phyloP scores from a whole-genome alignment of 2,329 filamentous ascomycete genomes.

The Claviceps monticola region DNA sequence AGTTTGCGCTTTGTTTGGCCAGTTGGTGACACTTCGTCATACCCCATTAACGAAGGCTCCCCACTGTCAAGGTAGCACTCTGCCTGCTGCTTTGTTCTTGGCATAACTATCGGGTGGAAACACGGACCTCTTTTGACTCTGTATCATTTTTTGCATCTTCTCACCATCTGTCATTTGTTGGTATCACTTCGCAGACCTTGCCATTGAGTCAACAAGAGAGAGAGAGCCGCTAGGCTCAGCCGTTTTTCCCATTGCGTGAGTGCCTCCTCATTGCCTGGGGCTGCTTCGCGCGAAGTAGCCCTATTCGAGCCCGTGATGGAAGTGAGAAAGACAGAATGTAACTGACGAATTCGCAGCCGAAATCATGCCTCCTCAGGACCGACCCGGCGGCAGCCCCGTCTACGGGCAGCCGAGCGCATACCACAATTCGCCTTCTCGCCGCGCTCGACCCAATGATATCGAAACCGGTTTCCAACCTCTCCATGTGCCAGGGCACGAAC shows the following conservation, averaged over 20 bases:
- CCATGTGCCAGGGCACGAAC: conserved; percentile 29
- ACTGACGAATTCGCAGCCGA: conserved; percentile 10
- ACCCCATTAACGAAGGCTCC: neutral
- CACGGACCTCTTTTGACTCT: neutral
- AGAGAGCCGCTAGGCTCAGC: neutral
- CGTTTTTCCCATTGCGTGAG: neutral
- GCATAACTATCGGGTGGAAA: neutral
- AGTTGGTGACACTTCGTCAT: conserved; percentile 1
- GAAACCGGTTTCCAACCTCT: conserved; percentile 47
- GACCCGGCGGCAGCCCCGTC: conserved; percentile 49
- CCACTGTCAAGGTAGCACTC: neutral
- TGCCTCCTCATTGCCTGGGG: neutral
- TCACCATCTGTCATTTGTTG: neutral
- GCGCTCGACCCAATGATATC: conserved; percentile 51
- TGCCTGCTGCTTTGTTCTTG: neutral
- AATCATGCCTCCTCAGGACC: conserved; percentile 48
- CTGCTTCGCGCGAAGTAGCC: too few species aligned
- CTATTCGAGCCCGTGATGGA: neutral
- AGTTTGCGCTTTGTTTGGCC: neutral
- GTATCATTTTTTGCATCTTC: neutral
- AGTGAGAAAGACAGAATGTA: neutral
- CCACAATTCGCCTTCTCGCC: conserved; percentile 53
- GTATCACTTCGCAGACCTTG: neutral
- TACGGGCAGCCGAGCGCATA: conserved; percentile 51
- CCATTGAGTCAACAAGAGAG: neutral